phyloP scores from a whole-genome alignment of 768 basidiomycete genomes.

The Boletus huronensis region DNA sequence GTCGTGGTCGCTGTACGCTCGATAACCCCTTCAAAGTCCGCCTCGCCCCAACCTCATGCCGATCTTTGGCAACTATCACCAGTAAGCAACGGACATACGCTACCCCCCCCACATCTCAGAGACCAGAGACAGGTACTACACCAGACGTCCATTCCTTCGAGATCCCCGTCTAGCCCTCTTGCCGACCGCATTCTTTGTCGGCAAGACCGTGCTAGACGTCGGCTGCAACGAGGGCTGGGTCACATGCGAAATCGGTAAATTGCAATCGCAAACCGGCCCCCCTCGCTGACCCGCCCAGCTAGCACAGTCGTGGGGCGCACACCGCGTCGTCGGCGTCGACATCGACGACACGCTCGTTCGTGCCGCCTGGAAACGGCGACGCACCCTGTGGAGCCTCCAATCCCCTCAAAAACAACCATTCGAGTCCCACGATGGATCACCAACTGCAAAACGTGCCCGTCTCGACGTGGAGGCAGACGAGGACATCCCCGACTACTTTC shows the following conservation, averaged over 20 bases:
- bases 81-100: no score
- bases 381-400: conserved; percentile 70
- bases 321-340: conserved; percentile 78
- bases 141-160: conserved; percentile 56
- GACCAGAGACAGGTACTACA: conserved; percentile 58
- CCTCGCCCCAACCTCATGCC: conserved; percentile 8
- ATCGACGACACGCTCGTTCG: conserved; percentile 76
- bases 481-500: conserved; percentile 54
- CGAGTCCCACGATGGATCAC: background rate
- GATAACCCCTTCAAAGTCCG: background rate
- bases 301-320: conserved; percentile 66
- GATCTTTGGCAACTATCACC: conserved; percentile 71
- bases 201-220: conserved; percentile 68
- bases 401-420: conserved; percentile 10
- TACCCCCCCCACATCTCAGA: background rate
- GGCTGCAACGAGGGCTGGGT: conserved; percentile 89
- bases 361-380: conserved; percentile 69
- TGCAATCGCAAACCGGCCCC: background rate
- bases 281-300: conserved; percentile 1
- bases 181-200: conserved; percentile 48
- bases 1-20: no score
- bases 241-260: conserved; percentile 75
- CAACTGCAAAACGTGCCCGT: conserved; percentile 12
- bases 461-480: background rate
- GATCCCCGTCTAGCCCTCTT: conserved; percentile 69